Evolutionary conservation across 2,329 filamentous ascomycete species (phyloP).

Genomic region (Rhynchosporium secalis): DNA sequence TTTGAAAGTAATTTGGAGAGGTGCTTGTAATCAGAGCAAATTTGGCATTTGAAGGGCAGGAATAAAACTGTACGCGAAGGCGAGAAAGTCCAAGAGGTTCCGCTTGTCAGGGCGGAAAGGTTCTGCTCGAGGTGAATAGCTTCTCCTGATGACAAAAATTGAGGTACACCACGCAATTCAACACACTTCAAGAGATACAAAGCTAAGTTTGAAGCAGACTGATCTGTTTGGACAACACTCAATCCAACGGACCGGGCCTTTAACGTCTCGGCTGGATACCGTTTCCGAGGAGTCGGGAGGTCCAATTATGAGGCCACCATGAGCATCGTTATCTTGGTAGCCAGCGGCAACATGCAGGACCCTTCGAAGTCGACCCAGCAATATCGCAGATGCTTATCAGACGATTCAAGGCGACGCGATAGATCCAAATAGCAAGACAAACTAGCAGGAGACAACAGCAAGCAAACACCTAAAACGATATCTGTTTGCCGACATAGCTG

Average conservation of each 20-base stretch:
- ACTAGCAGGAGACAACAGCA: not conserved
- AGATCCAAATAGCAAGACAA: not conserved
- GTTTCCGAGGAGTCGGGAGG: slow-evolving; percentile 29
- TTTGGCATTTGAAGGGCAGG: slow-evolving; percentile 2
- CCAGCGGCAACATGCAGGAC: slow-evolving; percentile 13
- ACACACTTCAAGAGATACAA: slow-evolving; percentile 11
- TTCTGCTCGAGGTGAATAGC: not conserved
- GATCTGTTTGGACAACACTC: slow-evolving; percentile 31
- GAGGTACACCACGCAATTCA: slow-evolving; percentile 4
- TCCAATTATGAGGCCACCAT: not conserved
- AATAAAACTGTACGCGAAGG: not conserved
- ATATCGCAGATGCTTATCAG: slow-evolving; percentile 25
- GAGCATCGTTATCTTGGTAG: slow-evolving; percentile 1
- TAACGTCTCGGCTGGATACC: slow-evolving; percentile 27
- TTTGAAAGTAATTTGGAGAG: not conserved
- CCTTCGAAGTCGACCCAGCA: not conserved
- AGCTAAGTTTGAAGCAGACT: slow-evolving; percentile 19
- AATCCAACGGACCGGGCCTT: slow-evolving; percentile 17
- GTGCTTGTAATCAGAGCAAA: not conserved
- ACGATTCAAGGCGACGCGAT: not conserved
- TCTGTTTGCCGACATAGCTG: slow-evolving; percentile 16
- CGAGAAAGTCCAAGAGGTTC: no score
- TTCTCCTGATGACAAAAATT: slow-evolving; percentile 3
- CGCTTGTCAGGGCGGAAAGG: not conserved
- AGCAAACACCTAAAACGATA: slow-evolving; percentile 17